Evolutionary conservation across 257 asterid species (phyloP), one percentile per base, ranked within the genome.

Genomic region (Primulina eburnea): DNA sequence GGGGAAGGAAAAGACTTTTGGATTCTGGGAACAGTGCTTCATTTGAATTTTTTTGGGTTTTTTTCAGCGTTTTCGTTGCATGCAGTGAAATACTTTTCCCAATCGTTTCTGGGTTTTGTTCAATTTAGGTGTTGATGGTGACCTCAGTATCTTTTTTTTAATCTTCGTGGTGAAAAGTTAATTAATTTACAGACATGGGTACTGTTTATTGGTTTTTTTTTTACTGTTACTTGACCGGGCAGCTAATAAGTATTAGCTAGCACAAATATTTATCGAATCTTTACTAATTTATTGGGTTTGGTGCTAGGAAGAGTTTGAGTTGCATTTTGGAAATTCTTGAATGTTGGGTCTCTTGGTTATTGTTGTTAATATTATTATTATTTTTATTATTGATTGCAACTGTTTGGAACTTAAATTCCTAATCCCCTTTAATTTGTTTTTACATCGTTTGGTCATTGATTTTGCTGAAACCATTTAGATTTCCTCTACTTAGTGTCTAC

Each of bases 61-160:
- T 72, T 67, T 56, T 62, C 59, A 40, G 60, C 73, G 43, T 68
- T 70, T 69, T 68, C 47, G 38, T 75, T 78, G 83, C 85, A 81
- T 81, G 85, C 78, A 61, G 53, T 66, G 81, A 62, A 72, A 55
- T 58, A 43, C 59, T 66, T 50, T 55, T 64, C n/a, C 17, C 73
- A 60, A 59, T 57, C 26, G n/a, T 66, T 59, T 75, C 63, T 43
- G 64, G 76, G 62, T 67, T 62, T 64, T 64, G 17, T 73, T 58
- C 33, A 69, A 52, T 32, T 71, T 34, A 32, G 40, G 64, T 40
- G 52, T 17, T 63, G 69, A 65, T 67, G 12, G 60, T 37, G 53
- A 57, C 66, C 28, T 71, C 70, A n/a, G 34, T 66, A 32, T 67
- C 64, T 55, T 78, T 20, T 14, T 62, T 61, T 65, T 6, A 2